phyloP scores from a whole-genome alignment of 441 rosid genomes.

The Syzygium malaccense region DNA sequence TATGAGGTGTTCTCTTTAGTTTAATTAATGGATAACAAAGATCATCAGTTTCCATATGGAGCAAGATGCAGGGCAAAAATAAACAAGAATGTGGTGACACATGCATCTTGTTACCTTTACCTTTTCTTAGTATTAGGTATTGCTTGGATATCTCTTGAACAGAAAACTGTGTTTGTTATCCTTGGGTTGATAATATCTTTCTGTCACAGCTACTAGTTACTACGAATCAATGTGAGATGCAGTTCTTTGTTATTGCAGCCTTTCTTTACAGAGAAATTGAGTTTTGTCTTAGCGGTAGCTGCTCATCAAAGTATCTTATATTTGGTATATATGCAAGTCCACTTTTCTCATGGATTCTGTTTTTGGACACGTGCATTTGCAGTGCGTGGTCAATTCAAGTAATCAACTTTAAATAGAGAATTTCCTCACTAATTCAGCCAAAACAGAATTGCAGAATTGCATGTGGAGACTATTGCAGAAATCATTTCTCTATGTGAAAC shows the following conservation, averaged over 20 bases:
- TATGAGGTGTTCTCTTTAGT: constrained; percentile 4
- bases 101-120: background rate
- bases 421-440: background rate
- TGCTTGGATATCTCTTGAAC: background rate
- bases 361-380: background rate
- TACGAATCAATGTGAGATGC: background rate
- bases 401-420: background rate
- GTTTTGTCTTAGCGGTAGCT: background rate
- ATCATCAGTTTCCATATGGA: background rate
- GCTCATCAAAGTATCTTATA: background rate
- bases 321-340: background rate
- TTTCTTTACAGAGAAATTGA: background rate
- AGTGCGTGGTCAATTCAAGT: background rate
- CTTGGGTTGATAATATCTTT: background rate
- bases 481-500: background rate
- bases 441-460: background rate
- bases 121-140: background rate
- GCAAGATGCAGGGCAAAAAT: background rate
- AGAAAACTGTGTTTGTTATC: background rate
- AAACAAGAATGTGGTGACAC: background rate
- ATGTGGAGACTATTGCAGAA: background rate
- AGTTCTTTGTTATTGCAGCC: background rate
- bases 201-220: background rate
- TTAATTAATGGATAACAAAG: background rate
- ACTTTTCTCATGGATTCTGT: background rate